Evolutionary conservation across 495 filamentous ascomycete genomes (phyloP).

Genomic region (Elaphomyces granulatus): DNA sequence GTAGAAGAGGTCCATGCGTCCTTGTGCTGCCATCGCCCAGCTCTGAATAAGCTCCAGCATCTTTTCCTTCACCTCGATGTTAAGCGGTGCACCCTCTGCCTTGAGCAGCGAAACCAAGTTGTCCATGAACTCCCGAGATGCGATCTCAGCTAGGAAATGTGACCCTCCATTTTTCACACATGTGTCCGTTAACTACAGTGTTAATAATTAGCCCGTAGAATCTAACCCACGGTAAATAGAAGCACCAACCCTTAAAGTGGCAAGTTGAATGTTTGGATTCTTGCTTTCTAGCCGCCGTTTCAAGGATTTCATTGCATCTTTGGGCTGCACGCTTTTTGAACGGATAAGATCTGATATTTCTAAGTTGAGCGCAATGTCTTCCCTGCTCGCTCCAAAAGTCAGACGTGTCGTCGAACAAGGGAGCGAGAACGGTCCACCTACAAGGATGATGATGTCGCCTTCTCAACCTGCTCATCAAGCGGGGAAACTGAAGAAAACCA

Average conservation of each 20-base stretch:
- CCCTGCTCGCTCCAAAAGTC: conserved; percentile 48
- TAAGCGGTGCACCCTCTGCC: conserved; percentile 59
- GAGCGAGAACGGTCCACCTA: too few species aligned
- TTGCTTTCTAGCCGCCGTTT: conserved; percentile 88
- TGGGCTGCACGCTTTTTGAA: conserved; percentile 91
- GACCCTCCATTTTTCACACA: conserved; percentile 96
- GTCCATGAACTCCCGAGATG: conserved; percentile 96
- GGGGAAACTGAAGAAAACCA: conserved; percentile 84
- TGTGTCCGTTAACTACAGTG: conserved; percentile 77
- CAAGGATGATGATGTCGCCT: conserved; percentile 86
- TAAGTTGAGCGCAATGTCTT: conserved; percentile 91
- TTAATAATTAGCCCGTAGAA: not conserved
- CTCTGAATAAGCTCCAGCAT: conserved; percentile 86
- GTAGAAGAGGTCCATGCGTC: conserved; percentile 68
- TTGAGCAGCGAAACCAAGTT: conserved; percentile 84
- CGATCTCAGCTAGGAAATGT: conserved; percentile 92
- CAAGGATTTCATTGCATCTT: conserved; percentile 91
- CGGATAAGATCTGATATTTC: conserved; percentile 95
- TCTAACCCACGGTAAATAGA: not conserved
- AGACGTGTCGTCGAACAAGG: too few species aligned
- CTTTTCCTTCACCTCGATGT: conserved; percentile 72
- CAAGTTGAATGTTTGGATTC: conserved; percentile 92
- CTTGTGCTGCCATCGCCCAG: conserved; percentile 85
- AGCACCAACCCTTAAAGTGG: conserved; percentile 64
- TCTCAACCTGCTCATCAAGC: conserved; percentile 92